phyloP scores from a whole-genome alignment of 768 basidiomycete species.

The Mycena sanguinolenta region DNA sequence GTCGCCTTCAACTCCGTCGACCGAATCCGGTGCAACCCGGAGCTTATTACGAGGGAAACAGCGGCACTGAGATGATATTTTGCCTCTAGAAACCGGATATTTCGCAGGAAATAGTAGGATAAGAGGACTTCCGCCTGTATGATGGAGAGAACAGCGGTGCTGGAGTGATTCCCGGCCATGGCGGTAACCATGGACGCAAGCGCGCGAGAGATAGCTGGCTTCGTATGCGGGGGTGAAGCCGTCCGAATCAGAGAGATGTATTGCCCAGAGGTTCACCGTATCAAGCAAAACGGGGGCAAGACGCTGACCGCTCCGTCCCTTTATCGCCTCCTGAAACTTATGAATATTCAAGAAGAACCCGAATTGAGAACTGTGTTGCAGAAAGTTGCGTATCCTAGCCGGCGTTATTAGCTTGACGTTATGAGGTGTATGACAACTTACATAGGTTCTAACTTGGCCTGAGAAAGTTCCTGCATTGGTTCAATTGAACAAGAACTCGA shows the following conservation, averaged over 20 bases:
- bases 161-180: background rate
- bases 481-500: background rate
- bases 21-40: background rate
- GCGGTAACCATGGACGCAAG: background rate
- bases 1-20: background rate
- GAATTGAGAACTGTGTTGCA: background rate
- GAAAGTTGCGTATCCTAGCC: constrained; percentile 31
- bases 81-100: constrained; percentile 1
- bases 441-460: constrained; percentile 30
- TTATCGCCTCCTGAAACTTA: background rate
- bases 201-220: background rate
- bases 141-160: background rate
- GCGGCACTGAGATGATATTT: constrained; percentile 8
- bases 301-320: constrained; percentile 1
- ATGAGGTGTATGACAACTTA: background rate
- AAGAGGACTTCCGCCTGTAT: constrained; percentile 5
- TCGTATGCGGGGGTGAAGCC: background rate
- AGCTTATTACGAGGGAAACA: background rate
- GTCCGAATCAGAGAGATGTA: constrained; percentile 7
- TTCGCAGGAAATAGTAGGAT: background rate
- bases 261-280: background rate
- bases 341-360: constrained; percentile 6
- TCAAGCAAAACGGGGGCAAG: constrained; percentile 6
- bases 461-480: constrained; percentile 14
- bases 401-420: background rate